These are phyloP conservation scores for Candida ficus DNA, from an alignment of 805 yeast species.

Conservation along the genomic window DNA sequence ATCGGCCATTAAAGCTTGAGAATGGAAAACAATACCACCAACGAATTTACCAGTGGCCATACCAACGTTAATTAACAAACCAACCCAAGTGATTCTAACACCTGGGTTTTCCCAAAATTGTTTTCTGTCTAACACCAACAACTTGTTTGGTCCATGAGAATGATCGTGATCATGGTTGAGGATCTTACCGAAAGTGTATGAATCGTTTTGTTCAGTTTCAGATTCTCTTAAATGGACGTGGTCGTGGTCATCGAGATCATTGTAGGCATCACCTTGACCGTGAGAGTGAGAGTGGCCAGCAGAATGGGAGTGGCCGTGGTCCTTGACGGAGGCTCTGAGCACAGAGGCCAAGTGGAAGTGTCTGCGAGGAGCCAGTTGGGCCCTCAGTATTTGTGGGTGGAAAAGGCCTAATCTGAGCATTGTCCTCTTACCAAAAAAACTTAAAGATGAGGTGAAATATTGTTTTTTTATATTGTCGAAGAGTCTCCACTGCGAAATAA, in stretches of 20 bases:
- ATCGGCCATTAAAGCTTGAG: slow-evolving; percentile 92
- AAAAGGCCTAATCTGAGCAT: slow-evolving; percentile 9
- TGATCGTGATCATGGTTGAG: slow-evolving; percentile 31
- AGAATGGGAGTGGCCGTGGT: slow-evolving; percentile 27
- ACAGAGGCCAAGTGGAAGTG: slow-evolving; percentile 4
- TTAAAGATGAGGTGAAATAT: not conserved
- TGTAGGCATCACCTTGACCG: slow-evolving; percentile 5
- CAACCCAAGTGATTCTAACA: slow-evolving; percentile 89
- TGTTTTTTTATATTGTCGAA: too few species aligned
- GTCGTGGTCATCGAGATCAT: slow-evolving; percentile 27
- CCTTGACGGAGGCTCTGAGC: slow-evolving; percentile 5
- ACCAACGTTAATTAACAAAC: slow-evolving; percentile 74
- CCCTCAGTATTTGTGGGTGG: slow-evolving; percentile 1
- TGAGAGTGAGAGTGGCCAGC: slow-evolving; percentile 26
- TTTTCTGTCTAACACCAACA: slow-evolving; percentile 35
- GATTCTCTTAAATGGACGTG: slow-evolving; percentile 38
- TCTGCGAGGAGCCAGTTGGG: slow-evolving; percentile 1
- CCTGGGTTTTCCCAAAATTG: slow-evolving; percentile 66
- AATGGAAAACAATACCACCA: slow-evolving; percentile 91
- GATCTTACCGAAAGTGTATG: slow-evolving; percentile 31
- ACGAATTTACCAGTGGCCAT: slow-evolving; percentile 83
- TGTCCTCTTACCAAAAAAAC: too few species aligned
- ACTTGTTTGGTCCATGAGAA: slow-evolving; percentile 27
- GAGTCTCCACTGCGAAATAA: not conserved
- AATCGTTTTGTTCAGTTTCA: slow-evolving; percentile 38